Evolutionary conservation across 805 yeast species (phyloP).

Genomic region (Scheffersomyces lignosus): DNA sequence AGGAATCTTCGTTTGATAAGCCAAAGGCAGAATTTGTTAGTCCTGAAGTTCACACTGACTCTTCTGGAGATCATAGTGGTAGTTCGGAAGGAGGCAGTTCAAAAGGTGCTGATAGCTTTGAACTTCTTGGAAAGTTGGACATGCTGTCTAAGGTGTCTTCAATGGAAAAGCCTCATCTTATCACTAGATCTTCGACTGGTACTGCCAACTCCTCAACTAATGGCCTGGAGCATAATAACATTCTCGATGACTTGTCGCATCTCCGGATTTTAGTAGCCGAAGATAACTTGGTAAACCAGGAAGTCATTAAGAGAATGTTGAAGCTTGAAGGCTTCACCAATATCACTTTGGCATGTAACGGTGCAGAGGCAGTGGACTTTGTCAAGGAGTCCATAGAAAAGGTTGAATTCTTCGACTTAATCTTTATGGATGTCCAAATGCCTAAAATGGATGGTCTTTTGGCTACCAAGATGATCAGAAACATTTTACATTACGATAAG

Average conservation of each 20-base stretch:
- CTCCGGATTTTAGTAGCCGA: constrained; percentile 81
- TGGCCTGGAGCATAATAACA: constrained; percentile 14
- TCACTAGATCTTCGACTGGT: constrained; percentile 51
- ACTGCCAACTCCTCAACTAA: constrained; percentile 43
- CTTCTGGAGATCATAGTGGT: neutral
- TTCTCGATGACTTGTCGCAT: constrained; percentile 29
- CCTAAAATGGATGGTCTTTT: constrained; percentile 87
- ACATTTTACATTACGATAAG: constrained; percentile 54
- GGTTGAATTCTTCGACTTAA: constrained; percentile 57
- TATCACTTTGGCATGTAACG: constrained; percentile 83
- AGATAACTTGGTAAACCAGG: constrained; percentile 92
- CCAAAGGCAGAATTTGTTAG: no score
- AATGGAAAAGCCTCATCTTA: constrained; percentile 45
- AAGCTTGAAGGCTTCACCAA: constrained; percentile 74
- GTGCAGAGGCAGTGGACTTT: constrained; percentile 78
- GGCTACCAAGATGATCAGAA: constrained; percentile 75
- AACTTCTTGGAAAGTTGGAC: constrained; percentile 3
- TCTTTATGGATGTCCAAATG: constrained; percentile 98
- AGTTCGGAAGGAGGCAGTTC: neutral
- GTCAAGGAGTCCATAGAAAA: constrained; percentile 50
- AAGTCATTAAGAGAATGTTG: constrained; percentile 87
- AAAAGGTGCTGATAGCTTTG: neutral
- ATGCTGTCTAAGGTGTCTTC: constrained; percentile 12
- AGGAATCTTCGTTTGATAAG: no score
- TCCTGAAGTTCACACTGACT: no score